Evolutionary conservation across 2,329 filamentous ascomycete genomes (phyloP).

Genomic region (Monosporascus sp.): DNA sequence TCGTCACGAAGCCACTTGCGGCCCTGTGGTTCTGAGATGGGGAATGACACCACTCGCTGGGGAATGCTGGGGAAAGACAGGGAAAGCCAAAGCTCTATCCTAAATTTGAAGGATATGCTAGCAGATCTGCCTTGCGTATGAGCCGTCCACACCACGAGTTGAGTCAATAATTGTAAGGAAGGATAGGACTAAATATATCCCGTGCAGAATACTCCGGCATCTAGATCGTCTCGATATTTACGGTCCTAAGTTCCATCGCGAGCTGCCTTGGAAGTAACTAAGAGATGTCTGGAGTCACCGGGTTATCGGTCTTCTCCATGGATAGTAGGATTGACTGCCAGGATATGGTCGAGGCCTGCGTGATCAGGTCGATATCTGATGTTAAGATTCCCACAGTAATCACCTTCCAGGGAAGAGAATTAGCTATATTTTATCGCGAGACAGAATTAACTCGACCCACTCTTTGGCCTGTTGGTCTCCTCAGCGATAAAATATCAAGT

Average conservation of each 20-base stretch:
- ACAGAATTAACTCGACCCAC: constrained; percentile 11
- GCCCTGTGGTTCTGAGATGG: constrained; percentile 62
- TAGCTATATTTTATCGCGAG: background rate
- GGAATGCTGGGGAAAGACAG: constrained; percentile 43
- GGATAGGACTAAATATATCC: constrained; percentile 67
- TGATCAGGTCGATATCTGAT: constrained; percentile 65
- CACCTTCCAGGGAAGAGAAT: constrained; percentile 43
- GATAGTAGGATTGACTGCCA: constrained; percentile 16
- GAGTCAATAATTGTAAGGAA: constrained; percentile 33
- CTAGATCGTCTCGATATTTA: constrained; percentile 49
- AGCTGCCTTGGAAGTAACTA: constrained; percentile 33
- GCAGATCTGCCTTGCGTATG: constrained; percentile 55
- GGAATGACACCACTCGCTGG: constrained; percentile 65
- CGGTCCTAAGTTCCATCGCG: constrained; percentile 53
- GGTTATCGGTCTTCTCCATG: constrained; percentile 6
- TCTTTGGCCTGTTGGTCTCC: constrained; percentile 25
- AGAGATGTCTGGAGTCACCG: constrained; percentile 39
- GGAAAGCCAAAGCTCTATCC: constrained; percentile 61
- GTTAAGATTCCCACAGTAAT: constrained; percentile 64
- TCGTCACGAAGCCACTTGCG: constrained; percentile 58
- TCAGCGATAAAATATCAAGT: constrained; percentile 66
- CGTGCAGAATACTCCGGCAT: constrained; percentile 63
- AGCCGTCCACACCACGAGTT: constrained; percentile 55
- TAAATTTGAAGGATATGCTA: constrained; percentile 63
- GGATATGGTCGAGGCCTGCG: constrained; percentile 54